These are phyloP conservation scores for Kodamaea sp. DNA, from an alignment of 1,139 yeast species.

Conservation along the genomic window DNA sequence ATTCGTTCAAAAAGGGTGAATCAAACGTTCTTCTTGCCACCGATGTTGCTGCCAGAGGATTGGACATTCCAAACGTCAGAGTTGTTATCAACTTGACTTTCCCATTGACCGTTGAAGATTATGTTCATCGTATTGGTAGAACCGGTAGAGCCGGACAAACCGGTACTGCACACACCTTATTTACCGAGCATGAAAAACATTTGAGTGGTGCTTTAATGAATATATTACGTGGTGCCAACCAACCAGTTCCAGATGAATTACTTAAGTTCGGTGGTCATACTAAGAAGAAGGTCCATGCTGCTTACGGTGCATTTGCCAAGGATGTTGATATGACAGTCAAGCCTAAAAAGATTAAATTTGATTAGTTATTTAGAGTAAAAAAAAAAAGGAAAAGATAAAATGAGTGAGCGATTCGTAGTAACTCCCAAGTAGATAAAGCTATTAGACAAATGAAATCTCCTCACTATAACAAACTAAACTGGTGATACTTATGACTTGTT, in stretches of 20 bases:
- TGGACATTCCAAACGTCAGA: slow-evolving; percentile 96
- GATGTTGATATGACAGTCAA: slow-evolving; percentile 84
- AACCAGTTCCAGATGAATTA: slow-evolving; percentile 94
- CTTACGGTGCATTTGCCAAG: slow-evolving; percentile 94
- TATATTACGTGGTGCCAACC: slow-evolving; percentile 89
- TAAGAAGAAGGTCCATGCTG: slow-evolving; percentile 93
- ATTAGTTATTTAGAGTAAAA: slow-evolving; percentile 21
- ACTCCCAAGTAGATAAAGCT: no score
- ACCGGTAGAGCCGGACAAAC: slow-evolving; percentile 98
- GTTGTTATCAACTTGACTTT: slow-evolving; percentile 93
- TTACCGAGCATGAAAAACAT: slow-evolving; percentile 96
- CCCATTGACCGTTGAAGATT: slow-evolving; percentile 97
- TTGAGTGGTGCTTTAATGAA: slow-evolving; percentile 92
- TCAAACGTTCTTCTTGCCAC: slow-evolving; percentile 83
- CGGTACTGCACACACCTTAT: slow-evolving; percentile 91
- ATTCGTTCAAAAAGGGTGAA: slow-evolving; percentile 78
- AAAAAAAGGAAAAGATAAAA: no score
- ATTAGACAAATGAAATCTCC: no score
- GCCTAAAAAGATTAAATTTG: slow-evolving; percentile 89
- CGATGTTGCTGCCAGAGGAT: slow-evolving; percentile 98
- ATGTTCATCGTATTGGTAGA: slow-evolving; percentile 97
- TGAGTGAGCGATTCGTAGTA: no score
- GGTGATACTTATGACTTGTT: no score
- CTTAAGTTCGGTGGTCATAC: slow-evolving; percentile 96
- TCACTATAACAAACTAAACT: no score